Conservation (phyloP, 805 yeast genomes). For the Yarrowia bubula region DNA sequence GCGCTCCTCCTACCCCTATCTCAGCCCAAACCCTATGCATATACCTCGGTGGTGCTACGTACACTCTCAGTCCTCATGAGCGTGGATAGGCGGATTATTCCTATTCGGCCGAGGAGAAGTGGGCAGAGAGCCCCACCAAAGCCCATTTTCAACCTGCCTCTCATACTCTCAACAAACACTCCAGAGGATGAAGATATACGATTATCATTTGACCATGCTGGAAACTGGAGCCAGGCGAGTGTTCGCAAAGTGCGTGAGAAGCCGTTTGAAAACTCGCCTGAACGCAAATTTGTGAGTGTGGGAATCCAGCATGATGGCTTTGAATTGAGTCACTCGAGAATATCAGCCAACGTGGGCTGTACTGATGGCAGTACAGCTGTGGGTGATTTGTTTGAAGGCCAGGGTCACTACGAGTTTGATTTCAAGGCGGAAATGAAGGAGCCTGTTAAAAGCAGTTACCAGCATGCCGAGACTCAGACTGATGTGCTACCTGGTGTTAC, state of each 20-base stretch:
- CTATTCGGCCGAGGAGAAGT: not conserved
- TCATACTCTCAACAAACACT: not conserved
- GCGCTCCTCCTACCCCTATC: too few species aligned
- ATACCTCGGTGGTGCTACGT: not conserved
- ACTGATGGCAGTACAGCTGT: not conserved
- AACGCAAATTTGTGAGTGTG: not conserved
- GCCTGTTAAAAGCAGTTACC: not conserved
- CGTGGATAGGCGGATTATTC: conserved; percentile 12
- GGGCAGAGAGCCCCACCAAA: not conserved
- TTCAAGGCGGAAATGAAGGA: not conserved
- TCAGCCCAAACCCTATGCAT: conserved; percentile 7
- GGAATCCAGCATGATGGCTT: not conserved
- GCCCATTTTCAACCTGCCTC: not conserved
- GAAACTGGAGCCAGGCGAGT: not conserved
- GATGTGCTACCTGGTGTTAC: not conserved
- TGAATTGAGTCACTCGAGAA: not conserved
- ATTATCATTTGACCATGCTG: not conserved
- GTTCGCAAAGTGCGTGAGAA: not conserved
- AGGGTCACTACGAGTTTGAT: not conserved
- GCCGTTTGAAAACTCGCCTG: not conserved
- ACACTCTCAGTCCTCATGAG: not conserved
- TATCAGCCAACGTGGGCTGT: not conserved
- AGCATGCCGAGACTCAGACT: not conserved
- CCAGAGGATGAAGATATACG: not conserved
- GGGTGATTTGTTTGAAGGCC: not conserved